Base-by-base conservation (phyloP, 768 basidiomycete species). In the Phlebiopsis flavidoalba region DNA sequence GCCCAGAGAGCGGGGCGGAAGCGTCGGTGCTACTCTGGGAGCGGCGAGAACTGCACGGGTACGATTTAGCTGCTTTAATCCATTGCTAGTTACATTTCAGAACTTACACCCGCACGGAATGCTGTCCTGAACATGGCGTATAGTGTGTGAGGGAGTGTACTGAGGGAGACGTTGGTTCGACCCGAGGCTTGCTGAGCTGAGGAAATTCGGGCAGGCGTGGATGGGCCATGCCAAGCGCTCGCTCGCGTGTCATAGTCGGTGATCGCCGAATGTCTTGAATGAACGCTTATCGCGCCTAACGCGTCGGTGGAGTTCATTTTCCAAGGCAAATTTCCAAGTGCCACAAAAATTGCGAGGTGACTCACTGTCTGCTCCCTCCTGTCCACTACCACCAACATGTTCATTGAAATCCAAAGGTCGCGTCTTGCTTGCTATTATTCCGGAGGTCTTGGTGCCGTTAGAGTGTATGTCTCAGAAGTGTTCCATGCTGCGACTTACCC, bases 391-490 rank as follows among this genome's bases (percentile, higher is more conserved):
- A 26, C 36, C 60, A 61, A 46, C 47, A 71, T 71, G 70, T 54
- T 83, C n/a, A n/a, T n/a, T 61, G 67, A 77, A n/a, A 50, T 70
- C 72, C 7, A 81, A 81, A 70, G 94, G 95, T 65, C 94, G 94
- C 71, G 95, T 98, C 68, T 81, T 99, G 59, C 83, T 99, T 65
- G 96, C 96, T n/a, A 21, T 99, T n/a, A 99, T 80, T 99, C 97
- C 70, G 96, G 97, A 65, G 97, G 97, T 68, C 85, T 98, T 54
- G 95, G 95, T 96, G 61, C n/a, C 66, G 92, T 79, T n/a, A n/a
- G n/a, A 15, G 5, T 5, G 7, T 15, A 14, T 11, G 4, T 3
- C 33, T n/a, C 35, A 36, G n/a, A n/a, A n/a, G 37, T 21, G 37
- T 14, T 11, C 19, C 21, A 48, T n/a, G 17, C 8, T 31, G n/a